These are phyloP conservation scores for Nissolia schottii DNA, from an alignment of 306 rosid genomes.

Conservation along the genomic window DNA sequence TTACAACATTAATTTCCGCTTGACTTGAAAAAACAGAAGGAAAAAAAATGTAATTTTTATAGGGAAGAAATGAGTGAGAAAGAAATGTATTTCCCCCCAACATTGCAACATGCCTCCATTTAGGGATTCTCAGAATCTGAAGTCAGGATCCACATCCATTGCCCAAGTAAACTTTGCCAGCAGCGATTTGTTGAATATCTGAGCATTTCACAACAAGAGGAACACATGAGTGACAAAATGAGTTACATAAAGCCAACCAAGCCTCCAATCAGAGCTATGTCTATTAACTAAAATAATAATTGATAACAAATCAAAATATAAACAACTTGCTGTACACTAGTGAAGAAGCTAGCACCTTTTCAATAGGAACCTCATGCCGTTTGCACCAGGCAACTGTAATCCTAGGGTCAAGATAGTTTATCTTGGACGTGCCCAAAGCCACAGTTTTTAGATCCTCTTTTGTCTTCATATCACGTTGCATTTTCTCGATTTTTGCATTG, in stretches of 20 bases:
- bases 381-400: slow-evolving; percentile 99
- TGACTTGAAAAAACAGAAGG: not conserved
- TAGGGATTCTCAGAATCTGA: slow-evolving; percentile 70
- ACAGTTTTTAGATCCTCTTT: slow-evolving; percentile 95
- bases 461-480: slow-evolving; percentile 74
- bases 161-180: slow-evolving; percentile 91
- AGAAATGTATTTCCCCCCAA: slow-evolving; percentile 15
- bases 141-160: slow-evolving; percentile 93
- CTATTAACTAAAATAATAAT: not conserved
- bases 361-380: slow-evolving; percentile 94
- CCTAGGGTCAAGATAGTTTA: slow-evolving; percentile 96
- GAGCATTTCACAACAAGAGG: slow-evolving; percentile 25
- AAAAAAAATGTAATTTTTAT: slow-evolving; percentile 32
- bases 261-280: not conserved
- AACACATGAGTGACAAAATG: not conserved
- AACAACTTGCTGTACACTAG: slow-evolving; percentile 6
- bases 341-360: slow-evolving; percentile 57
- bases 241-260: not conserved
- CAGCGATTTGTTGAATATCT: slow-evolving; percentile 92
- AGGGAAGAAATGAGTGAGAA: slow-evolving; percentile 34
- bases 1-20: slow-evolving; percentile 57
- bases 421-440: slow-evolving; percentile 94
- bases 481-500: slow-evolving; percentile 67
- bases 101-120: slow-evolving; percentile 15
- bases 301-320: not conserved